phyloP scores from a whole-genome alignment of 345 rosid species.

The Lepidium aucheri region DNA sequence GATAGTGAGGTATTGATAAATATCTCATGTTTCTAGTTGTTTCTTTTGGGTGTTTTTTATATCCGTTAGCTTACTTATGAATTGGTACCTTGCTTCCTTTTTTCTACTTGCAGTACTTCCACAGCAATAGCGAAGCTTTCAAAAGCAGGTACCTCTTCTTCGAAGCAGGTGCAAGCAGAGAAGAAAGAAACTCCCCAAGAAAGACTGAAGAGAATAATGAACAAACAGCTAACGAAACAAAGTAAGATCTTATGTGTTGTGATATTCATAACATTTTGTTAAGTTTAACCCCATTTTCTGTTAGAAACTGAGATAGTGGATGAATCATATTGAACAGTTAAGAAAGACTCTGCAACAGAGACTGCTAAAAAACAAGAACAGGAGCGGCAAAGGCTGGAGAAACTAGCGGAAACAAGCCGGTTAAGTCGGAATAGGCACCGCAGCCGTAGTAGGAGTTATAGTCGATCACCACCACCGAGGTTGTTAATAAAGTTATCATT shows the following conservation, averaged over 20 bases:
- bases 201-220: conserved; percentile 95
- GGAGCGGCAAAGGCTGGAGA: conserved; percentile 84
- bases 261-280: not conserved
- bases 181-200: conserved; percentile 99
- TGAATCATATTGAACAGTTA: conserved; percentile 45
- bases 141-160: conserved; percentile 43
- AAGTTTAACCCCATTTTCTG: not conserved
- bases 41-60: not conserved
- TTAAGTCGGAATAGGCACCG: conserved; percentile 52
- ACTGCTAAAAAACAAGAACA: conserved; percentile 91
- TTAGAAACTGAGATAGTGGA: not conserved
- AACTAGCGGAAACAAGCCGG: conserved; percentile 84
- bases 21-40: not conserved
- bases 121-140: conserved; percentile 77
- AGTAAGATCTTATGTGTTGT: conserved; percentile 37
- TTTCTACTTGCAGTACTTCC: conserved; percentile 39
- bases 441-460: conserved; percentile 81
- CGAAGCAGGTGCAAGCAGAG: conserved; percentile 52
- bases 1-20: conserved; percentile 41
- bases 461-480: conserved; percentile 93
- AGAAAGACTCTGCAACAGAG: conserved; percentile 91
- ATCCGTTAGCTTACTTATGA: not conserved
- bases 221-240: conserved; percentile 82
- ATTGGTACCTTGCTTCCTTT: not conserved
- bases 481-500: conserved; percentile 31